Conservation (phyloP, 2,329 filamentous ascomycete species). For the Curvularia eragrostidis region DNA sequence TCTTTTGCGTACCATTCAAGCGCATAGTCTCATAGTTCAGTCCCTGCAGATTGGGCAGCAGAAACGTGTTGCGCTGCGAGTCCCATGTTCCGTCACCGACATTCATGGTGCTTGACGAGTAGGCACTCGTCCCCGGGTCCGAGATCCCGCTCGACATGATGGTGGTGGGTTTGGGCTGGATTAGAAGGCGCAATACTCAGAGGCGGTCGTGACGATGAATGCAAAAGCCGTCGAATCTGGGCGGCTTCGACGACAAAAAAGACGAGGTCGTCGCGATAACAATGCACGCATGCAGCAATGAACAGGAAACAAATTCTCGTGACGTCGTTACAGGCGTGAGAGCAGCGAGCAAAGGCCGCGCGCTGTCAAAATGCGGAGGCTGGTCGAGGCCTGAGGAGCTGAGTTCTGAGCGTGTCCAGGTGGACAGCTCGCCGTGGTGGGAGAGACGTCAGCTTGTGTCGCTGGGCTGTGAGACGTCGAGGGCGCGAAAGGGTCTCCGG, state of each 20-base stretch:
- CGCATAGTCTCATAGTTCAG: constrained; percentile 82
- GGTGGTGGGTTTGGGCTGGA: constrained; percentile 3
- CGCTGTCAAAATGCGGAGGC: constrained; percentile 27
- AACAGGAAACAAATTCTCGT: constrained; percentile 31
- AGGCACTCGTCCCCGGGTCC: constrained; percentile 73
- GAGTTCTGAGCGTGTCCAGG: constrained; percentile 42
- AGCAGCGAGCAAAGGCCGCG: constrained; percentile 19
- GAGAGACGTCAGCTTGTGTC: constrained; percentile 34
- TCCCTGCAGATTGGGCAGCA: constrained; percentile 77
- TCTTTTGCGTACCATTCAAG: constrained; percentile 72
- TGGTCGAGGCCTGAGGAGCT: constrained; percentile 28
- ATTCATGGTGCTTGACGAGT: constrained; percentile 74
- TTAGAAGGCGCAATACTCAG: neutral
- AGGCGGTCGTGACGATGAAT: constrained; percentile 14
- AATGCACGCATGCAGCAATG: constrained; percentile 18
- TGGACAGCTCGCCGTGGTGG: constrained; percentile 39
- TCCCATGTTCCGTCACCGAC: constrained; percentile 89
- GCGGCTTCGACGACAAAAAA: constrained; percentile 16
- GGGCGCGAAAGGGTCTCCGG: constrained; percentile 11
- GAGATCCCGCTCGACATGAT: constrained; percentile 59
- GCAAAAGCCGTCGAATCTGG: constrained; percentile 10
- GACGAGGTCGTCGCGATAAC: constrained; percentile 13
- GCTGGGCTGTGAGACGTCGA: constrained; percentile 25
- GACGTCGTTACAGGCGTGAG: constrained; percentile 41
- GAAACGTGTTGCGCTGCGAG: constrained; percentile 75